These are phyloP conservation scores for Chlamydomonas eustigma DNA, from an alignment of 139 green algal species.

Conservation along the genomic window DNA sequence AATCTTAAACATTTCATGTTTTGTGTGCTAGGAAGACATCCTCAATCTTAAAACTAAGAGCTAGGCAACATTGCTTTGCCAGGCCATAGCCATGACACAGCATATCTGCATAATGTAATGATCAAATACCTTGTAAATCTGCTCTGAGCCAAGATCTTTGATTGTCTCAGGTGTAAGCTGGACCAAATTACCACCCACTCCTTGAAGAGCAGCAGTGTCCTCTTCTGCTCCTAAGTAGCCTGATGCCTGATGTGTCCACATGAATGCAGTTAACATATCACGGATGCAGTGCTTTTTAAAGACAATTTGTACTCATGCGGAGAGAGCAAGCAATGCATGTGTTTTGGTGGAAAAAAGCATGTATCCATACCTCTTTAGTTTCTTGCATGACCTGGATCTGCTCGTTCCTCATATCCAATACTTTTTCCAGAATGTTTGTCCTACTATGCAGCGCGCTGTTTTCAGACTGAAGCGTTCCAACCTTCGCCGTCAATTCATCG, in stretches of 20 bases:
- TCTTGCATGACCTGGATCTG: conserved; percentile 69
- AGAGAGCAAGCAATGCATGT: no score
- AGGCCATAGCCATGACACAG: no score
- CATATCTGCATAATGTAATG: no score
- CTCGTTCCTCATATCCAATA: conserved; percentile 62
- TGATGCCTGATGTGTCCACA: neutral
- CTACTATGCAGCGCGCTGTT: conserved; percentile 50
- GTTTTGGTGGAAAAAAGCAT: neutral
- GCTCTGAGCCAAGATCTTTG: conserved; percentile 47
- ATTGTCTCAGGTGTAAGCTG: conserved; percentile 37
- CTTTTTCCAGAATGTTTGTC: conserved; percentile 57
- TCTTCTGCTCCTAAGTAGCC: conserved; percentile 1
- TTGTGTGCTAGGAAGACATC: no score
- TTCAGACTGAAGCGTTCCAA: conserved; percentile 50
- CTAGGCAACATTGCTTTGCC: no score
- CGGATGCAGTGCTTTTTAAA: neutral
- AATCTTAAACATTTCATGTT: no score
- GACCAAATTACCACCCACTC: conserved; percentile 26
- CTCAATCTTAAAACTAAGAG: no score
- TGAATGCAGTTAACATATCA: neutral
- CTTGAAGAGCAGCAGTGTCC: conserved; percentile 1
- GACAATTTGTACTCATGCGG: no score
- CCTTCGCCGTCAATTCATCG: conserved; percentile 51
- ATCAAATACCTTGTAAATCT: conserved; percentile 51
- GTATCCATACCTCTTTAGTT: conserved; percentile 48